Conservation (phyloP, 306 rosid species). For the Cotoneaster glaucophyllus region DNA sequence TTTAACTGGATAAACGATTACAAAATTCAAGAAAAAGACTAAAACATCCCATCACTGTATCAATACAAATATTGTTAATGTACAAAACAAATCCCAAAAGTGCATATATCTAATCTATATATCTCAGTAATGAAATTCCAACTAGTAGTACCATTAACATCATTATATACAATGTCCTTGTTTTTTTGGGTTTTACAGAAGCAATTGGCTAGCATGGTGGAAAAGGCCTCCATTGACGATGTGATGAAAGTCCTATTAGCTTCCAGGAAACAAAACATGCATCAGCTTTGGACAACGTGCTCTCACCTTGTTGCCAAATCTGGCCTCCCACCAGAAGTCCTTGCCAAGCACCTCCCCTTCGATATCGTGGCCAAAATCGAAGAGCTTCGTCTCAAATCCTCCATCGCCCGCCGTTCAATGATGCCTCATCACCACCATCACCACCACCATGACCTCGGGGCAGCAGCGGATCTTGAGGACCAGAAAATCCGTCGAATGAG, state of each 20-base stretch:
- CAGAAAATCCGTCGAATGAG: conserved; percentile 91
- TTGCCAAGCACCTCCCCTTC: conserved; percentile 83
- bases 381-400: conserved; percentile 86
- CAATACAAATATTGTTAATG: neutral
- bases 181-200: conserved; percentile 40
- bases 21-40: conserved; percentile 17
- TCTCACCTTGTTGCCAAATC: conserved; percentile 90
- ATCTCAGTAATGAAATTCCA: neutral
- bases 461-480: conserved; percentile 78
- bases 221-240: conserved; percentile 92
- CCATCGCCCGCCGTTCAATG: conserved; percentile 59
- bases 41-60: conserved; percentile 30
- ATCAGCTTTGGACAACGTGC: conserved; percentile 91
- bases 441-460: conserved; percentile 47
- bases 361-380: conserved; percentile 83
- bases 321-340: conserved; percentile 84
- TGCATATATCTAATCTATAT: neutral
- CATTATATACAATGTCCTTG: neutral
- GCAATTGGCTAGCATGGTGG: conserved; percentile 96
- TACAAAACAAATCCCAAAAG: neutral
- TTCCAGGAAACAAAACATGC: conserved; percentile 97
- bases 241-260: conserved; percentile 93
- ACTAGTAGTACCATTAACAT: neutral
- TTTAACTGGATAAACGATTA: conserved; percentile 18
- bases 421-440: conserved; percentile 47